phyloP scores from a whole-genome alignment of 2,329 filamentous ascomycete genomes.

The Dactylella cylindrospora region DNA sequence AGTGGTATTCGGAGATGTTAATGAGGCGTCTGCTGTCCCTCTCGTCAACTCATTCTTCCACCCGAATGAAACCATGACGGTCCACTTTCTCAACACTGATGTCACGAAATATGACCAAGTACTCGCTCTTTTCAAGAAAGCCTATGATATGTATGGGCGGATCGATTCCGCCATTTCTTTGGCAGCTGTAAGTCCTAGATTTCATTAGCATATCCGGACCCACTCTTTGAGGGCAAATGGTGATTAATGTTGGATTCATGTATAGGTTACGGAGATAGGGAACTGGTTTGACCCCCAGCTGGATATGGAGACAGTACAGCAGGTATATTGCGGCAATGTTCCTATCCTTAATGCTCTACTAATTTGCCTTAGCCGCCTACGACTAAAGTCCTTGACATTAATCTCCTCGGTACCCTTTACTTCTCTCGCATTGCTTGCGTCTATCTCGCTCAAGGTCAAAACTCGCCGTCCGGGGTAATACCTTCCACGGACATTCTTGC shows the following conservation, averaged over 20 bases:
- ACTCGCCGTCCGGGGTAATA: no score
- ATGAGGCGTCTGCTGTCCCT: conserved; percentile 50
- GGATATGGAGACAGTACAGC: conserved; percentile 54
- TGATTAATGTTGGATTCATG: no score
- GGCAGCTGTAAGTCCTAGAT: conserved; percentile 52
- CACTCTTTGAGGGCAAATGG: no score
- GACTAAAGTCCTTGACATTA: conserved; percentile 55
- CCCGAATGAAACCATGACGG: conserved; percentile 46
- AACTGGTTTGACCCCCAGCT: conserved; percentile 56
- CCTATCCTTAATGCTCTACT: neutral
- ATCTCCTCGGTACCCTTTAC: conserved; percentile 56
- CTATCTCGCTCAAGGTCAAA: conserved; percentile 56
- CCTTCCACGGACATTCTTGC: neutral
- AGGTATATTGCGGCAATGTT: conserved; percentile 48
- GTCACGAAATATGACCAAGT: conserved; percentile 56
- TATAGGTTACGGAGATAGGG: conserved; percentile 53
- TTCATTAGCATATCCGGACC: no score
- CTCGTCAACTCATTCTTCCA: conserved; percentile 46
- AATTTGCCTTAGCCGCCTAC: conserved; percentile 50
- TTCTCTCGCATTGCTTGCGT: conserved; percentile 58
- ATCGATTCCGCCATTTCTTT: conserved; percentile 58
- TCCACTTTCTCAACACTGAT: conserved; percentile 54
- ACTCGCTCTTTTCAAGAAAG: conserved; percentile 56
- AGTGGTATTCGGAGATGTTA: conserved; percentile 56
- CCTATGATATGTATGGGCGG: conserved; percentile 54